Base-by-base conservation (phyloP, 345 rosid species). In the Laguncularia racemosa region DNA sequence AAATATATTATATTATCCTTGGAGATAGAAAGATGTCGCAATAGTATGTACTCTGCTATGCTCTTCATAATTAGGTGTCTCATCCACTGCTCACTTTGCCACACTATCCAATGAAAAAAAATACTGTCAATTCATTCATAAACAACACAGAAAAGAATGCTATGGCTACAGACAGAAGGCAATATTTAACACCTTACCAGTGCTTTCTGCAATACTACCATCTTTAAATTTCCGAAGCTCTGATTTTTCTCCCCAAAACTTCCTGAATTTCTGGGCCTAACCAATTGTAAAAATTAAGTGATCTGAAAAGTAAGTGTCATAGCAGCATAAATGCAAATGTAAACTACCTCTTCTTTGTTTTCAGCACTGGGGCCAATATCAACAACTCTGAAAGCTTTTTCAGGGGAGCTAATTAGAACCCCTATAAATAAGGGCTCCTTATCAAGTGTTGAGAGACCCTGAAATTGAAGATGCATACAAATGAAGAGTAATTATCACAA, bases 351-450 rank as follows among this genome's bases (percentile, higher is more conserved):
- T 54, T 77, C 83, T 71, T 86, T 89, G 61, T 84, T 86, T 77
- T 86, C 98, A 63, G 98, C 93, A 73, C 78, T 74, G 21, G 96
- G 91, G 58, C 98, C 95, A 62, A 92, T 80, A 77, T 92, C 96
- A 19, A 92, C 89, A 48, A 76, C 62, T 66, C 93, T 79, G 76
- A 74, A 86, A 66, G 83, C 84, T 63, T 81, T 83, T 59, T 81
- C 97, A 26, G 70, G 50, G 57, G 95, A 79, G 81, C 86, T 89
- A 18, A 86, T 43, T 18, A 86, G 86, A 67, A 92, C 69, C 60
- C 95, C 95, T 67, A 89, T 67, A 46, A 86, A 80, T 71, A 92
- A 67, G 52, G 91, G 89, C 68, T 80, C 89, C 44, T 48, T 44
- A 64, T 67, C 78, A 62, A 89, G 78, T 65, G 57, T 67, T 21